Evolutionary conservation across 257 asterid species (phyloP), one percentile per base, ranked within the genome.

Genomic region (Ballota nigra): DNA sequence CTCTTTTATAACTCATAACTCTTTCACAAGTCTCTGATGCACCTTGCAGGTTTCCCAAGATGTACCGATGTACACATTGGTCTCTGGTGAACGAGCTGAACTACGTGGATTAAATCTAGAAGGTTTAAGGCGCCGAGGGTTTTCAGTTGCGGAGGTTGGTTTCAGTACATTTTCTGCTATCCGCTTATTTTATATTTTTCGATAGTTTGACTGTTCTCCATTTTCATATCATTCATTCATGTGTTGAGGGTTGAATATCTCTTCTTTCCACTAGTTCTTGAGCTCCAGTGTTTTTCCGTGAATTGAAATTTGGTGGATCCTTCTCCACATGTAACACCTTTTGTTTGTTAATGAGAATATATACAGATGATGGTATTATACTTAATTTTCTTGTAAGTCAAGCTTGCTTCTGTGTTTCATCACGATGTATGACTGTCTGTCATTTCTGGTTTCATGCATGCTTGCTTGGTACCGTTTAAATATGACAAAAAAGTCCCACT

Each of bases 31-130:
- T 22, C 36, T 71, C 8, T 66, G 29, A 64, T 45, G 33, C 55
- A 18, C 49, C 38, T 28, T 47, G 72, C 55, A 94, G 97, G 90
- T 94, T 69, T 84, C 96, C 12, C 97, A 91, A 82, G 99, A 91
- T 81, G 96, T 94, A 16, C 99, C 99, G 8, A 89, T 81, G 77
- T 94, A 89, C 89, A 85, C 88, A 60, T 86, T 91, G 96, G 96
- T 94, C 69, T 86, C 96, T 18, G 97, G 99, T 72, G 97, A 94
- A 83, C 88, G 99, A 77, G 99, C 99, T 83, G 93, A 84, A 83
- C 81, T 94, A 52, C 97, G 95, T 66, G 97, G 97, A 53, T 70
- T 94, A 74, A 94, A 94, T 79, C 83, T 86, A 13, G 97, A 94
- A 91, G 99, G 99, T 70, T 80, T 94, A 43, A 85, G 88, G 53